These are phyloP conservation scores for Corrigiola litoralis DNA, from an alignment of 179 eudicot species.

Conservation along the genomic window DNA sequence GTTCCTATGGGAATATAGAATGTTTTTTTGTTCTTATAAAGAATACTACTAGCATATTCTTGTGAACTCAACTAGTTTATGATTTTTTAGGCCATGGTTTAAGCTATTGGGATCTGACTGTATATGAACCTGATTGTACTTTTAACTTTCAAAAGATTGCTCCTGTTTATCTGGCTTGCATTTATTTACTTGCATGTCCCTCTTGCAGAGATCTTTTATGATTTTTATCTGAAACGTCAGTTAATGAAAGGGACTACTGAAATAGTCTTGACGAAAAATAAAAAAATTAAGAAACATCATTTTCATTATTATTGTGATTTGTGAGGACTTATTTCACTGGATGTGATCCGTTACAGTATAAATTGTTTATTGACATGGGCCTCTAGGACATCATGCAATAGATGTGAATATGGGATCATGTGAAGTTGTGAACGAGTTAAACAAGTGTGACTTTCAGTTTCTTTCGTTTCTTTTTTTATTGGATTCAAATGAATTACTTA, in stretches of 20 bases:
- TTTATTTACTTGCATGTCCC: background rate
- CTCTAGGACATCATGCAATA: slow-evolving; percentile 8
- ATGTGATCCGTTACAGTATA: slow-evolving; percentile 5
- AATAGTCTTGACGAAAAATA: background rate
- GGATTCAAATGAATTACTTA: background rate
- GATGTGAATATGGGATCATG: background rate
- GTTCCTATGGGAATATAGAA: too few species aligned
- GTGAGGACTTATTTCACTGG: slow-evolving; percentile 3
- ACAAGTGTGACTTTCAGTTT: background rate
- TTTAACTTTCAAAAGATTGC: too few species aligned
- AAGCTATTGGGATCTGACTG: too few species aligned
- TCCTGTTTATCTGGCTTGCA: background rate
- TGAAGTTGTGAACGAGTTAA: background rate
- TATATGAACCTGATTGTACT: too few species aligned
- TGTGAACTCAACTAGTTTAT: too few species aligned
- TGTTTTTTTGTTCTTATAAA: too few species aligned
- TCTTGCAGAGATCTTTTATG: background rate
- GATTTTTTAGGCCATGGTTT: too few species aligned
- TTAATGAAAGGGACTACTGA: background rate
- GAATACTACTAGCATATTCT: too few species aligned
- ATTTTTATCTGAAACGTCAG: background rate
- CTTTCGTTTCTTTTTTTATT: background rate
- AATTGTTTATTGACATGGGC: background rate
- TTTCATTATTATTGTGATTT: background rate
- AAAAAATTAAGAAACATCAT: background rate